Base-by-base conservation (phyloP, 306 rosid species). In the Biancaea sappan region DNA sequence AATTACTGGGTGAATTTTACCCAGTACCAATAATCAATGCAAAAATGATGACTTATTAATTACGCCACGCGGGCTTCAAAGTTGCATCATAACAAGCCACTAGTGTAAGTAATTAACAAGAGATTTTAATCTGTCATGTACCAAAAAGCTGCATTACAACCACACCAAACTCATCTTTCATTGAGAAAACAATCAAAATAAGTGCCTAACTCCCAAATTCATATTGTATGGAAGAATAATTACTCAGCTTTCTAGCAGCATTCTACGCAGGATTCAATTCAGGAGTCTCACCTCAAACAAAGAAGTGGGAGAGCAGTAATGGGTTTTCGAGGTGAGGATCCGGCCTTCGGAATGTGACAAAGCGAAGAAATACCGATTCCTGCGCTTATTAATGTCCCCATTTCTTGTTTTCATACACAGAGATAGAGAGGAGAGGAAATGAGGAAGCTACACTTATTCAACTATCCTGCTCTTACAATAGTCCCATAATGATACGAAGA, bases 221-320 rank as follows among this genome's bases (percentile, higher is more conserved):
- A 41, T 69, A 13, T 1, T 59, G 41, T 38, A 37, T 18, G 26
- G 38, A 69, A 48, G 47, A 2, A 18, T 15, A 22, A 69, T 69
- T 46, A 48, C 31, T 50, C 40, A 15, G 57, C 58, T 46, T 26
- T 66, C 41, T 44, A 15, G 40, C 58, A 26, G 41, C 57, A 41
- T 66, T 43, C 2, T 15, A 25, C 9, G 72, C n/a, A 26, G 8
- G 22, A 35, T 29, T 43, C 12, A 73, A 24, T 51, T 47, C 3
- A 43, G 47, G 37, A 53, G 18, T 18, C 64, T 75, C 57, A 84
- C 92, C 92, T 90, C 40, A 71, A 79, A 53, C 91, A 82, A 69
- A 74, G 54, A 73, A 72, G 59, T 37, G 86, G 66, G 52, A 70
- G 82, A 59, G 81, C 56, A 31, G 61, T 13, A 72, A 34, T 37